phyloP scores from a whole-genome alignment of 768 basidiomycete species.

The Auriscalpium microsporum region DNA sequence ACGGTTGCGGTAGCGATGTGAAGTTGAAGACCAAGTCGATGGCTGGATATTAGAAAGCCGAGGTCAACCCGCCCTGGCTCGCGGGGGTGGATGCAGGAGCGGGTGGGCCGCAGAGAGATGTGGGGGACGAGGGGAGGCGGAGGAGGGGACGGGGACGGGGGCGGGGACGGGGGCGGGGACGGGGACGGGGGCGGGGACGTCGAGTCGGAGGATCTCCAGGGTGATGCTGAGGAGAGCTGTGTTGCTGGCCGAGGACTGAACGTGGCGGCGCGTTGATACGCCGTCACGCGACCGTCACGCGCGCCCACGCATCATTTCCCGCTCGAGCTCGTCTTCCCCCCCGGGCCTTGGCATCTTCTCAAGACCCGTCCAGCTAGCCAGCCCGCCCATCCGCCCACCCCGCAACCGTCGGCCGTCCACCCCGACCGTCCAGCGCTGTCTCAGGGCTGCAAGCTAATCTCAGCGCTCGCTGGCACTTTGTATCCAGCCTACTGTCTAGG shows the following conservation, averaged over 20 bases:
- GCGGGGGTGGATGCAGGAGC: background rate
- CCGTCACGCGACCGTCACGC: background rate
- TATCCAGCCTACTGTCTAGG: too few relatives aligned
- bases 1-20: constrained; percentile 2
- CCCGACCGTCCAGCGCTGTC: too few relatives aligned
- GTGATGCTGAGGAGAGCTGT: background rate
- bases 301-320: background rate
- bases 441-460: too few relatives aligned
- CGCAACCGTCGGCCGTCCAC: too few relatives aligned
- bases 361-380: too few relatives aligned
- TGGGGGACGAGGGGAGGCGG: background rate
- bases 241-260: background rate
- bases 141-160: background rate
- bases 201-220: background rate
- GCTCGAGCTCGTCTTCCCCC: background rate
- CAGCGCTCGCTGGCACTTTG: too few relatives aligned
- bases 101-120: background rate
- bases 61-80: background rate
- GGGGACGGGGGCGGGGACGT: background rate
- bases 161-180: background rate
- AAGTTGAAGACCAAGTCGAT: background rate
- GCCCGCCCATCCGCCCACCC: too few relatives aligned
- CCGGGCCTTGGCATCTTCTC: background rate
- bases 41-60: background rate
- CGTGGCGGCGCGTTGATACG: background rate